Conservation (phyloP, 495 filamentous ascomycete genomes). For the Neurospora cerealis region DNA sequence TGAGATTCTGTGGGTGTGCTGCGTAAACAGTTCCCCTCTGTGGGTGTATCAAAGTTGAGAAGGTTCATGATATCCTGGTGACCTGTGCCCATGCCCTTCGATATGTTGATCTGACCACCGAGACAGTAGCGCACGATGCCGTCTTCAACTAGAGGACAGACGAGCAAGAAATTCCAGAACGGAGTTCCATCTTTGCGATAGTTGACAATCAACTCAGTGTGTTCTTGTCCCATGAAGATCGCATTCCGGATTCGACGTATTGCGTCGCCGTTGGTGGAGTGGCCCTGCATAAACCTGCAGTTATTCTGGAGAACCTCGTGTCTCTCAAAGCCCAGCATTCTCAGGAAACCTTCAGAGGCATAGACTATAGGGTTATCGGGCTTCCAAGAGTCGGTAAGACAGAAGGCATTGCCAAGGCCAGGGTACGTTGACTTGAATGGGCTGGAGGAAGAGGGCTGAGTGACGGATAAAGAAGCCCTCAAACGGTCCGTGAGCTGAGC, state of each 20-base stretch:
- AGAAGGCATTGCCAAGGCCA: constrained; percentile 28
- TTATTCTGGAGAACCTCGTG: constrained; percentile 39
- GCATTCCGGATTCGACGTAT: constrained; percentile 31
- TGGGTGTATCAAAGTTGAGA: constrained; percentile 20
- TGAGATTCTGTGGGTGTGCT: background rate
- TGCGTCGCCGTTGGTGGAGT: constrained; percentile 32
- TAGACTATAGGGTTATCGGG: constrained; percentile 41
- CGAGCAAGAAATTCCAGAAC: constrained; percentile 47
- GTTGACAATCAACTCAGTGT: constrained; percentile 43
- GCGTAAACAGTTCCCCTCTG: constrained; percentile 1
- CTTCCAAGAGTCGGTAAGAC: constrained; percentile 19
- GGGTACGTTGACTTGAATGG: constrained; percentile 17
- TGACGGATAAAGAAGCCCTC: constrained; percentile 13
- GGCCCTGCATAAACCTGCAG: constrained; percentile 42
- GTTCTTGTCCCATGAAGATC: constrained; percentile 32
- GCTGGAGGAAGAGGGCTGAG: background rate
- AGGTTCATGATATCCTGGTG: constrained; percentile 40
- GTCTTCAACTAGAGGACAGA: constrained; percentile 37
- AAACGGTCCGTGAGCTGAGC: constrained; percentile 22
- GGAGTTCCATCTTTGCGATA: constrained; percentile 42
- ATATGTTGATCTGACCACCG: constrained; percentile 48
- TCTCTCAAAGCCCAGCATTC: constrained; percentile 36
- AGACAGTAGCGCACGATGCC: constrained; percentile 39
- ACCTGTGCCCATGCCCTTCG: constrained; percentile 36
- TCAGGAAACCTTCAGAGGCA: constrained; percentile 42